phyloP scores from a whole-genome alignment of 2,329 filamentous ascomycete genomes.

The Microascus cirrosus region DNA sequence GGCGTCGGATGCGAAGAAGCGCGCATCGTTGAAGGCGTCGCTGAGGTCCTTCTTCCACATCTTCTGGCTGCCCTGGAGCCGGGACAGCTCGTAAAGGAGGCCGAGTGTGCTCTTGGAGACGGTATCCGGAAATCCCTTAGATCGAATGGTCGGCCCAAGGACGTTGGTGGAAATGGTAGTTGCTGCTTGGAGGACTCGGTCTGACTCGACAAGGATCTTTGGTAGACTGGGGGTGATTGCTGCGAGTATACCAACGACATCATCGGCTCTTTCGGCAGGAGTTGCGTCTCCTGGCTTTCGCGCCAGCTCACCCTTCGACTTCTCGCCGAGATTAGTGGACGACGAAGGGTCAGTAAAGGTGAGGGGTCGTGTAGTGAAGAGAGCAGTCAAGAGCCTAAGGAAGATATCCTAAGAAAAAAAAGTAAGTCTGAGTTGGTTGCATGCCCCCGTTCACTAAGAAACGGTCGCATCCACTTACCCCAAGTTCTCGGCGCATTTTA shows the following conservation, averaged over 20 bases:
- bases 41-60: slow-evolving; percentile 85
- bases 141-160: slow-evolving; percentile 69
- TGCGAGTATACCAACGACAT: slow-evolving; percentile 70
- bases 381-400: slow-evolving; percentile 75
- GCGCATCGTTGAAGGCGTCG: slow-evolving; percentile 83
- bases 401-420: slow-evolving; percentile 61
- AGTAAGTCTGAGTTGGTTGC: slow-evolving; percentile 13
- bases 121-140: slow-evolving; percentile 79
- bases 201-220: slow-evolving; percentile 74
- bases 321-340: slow-evolving; percentile 24
- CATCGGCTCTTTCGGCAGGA: slow-evolving; percentile 47
- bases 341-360: slow-evolving; percentile 50
- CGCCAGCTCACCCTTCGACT: slow-evolving; percentile 16
- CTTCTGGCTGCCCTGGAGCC: slow-evolving; percentile 71
- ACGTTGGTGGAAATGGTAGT: slow-evolving; percentile 74
- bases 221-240: slow-evolving; percentile 69
- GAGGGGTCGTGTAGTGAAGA: slow-evolving; percentile 81
- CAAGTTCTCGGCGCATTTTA: slow-evolving; percentile 82
- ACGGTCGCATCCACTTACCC: slow-evolving; percentile 43
- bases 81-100: slow-evolving; percentile 66
- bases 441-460: neutral
- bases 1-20: slow-evolving; percentile 67
- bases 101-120: slow-evolving; percentile 60
- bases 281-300: slow-evolving; percentile 19
- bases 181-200: slow-evolving; percentile 69